Percentiles rank a stretch among this genome's conserved stretches.
phyloP scores from a whole-genome alignment of 129 eudicot species.

The Chrysanthemum makinoi region DNA sequence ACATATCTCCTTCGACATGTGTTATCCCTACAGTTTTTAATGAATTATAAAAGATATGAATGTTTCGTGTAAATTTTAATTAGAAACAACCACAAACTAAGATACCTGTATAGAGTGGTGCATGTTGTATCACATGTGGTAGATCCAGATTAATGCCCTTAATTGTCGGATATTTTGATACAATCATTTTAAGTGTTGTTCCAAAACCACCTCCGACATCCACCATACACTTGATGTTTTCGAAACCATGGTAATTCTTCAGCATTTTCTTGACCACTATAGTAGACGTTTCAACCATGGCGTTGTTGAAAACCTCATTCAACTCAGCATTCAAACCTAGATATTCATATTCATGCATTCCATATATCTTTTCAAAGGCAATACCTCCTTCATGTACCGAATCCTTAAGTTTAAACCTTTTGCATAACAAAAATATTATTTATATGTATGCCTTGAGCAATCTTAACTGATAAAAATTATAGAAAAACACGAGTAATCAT shows the following conservation, averaged over 20 bases:
- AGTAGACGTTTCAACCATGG: slow-evolving; percentile 24
- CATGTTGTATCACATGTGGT: slow-evolving; percentile 32
- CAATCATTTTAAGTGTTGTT: slow-evolving; percentile 9
- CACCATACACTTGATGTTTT: slow-evolving; percentile 12
- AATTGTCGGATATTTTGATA: slow-evolving; percentile 20
- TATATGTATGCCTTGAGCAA: not conserved
- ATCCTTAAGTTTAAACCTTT: slow-evolving; percentile 25
- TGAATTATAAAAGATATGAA: too few relatives aligned
- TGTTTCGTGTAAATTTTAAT: too few relatives aligned
- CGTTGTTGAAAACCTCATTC: slow-evolving; percentile 28
- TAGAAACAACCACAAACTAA: too few relatives aligned
- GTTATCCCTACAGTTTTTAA: slow-evolving; percentile 10
- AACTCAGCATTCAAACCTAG: slow-evolving; percentile 17
- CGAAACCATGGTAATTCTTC: slow-evolving; percentile 25
- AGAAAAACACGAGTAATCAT: too few relatives aligned
- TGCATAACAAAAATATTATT: not conserved
- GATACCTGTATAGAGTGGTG: slow-evolving; percentile 18
- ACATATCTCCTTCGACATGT: slow-evolving; percentile 43
- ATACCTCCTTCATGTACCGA: slow-evolving; percentile 25
- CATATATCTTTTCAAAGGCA: slow-evolving; percentile 27
- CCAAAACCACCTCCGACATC: slow-evolving; percentile 41
- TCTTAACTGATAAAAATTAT: not conserved
- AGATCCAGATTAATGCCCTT: slow-evolving; percentile 30
- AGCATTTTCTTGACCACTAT: slow-evolving; percentile 18
- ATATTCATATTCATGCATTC: slow-evolving; percentile 26